A percentile compares a stretch with the other conserved stretches of the same genome.
Evolutionary conservation across 306 rosid genomes (phyloP).

Genomic region (Arachis stenosperma): DNA sequence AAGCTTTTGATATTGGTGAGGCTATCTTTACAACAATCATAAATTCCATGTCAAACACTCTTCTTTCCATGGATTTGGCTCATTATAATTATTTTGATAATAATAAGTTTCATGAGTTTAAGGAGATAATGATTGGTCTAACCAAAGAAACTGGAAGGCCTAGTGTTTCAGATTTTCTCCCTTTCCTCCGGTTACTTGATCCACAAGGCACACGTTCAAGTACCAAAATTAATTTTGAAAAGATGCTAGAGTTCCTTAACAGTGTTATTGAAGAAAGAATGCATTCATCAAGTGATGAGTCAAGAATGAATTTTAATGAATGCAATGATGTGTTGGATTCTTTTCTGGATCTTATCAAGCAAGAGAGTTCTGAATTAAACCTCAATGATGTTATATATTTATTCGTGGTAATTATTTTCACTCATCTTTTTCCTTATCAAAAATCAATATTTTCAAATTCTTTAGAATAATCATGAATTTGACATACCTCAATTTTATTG

Average conservation of each 20-base stretch:
- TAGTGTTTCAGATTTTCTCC: constrained; percentile 45
- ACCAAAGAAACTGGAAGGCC: constrained; percentile 42
- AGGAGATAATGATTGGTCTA: constrained; percentile 25
- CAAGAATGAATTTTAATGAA: neutral
- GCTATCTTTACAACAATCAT: constrained; percentile 34
- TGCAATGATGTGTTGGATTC: constrained; percentile 34
- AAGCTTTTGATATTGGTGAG: constrained; percentile 40
- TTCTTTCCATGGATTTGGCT: constrained; percentile 41
- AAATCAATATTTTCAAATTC: too few relatives aligned
- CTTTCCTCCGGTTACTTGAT: constrained; percentile 37
- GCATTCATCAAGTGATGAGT: neutral
- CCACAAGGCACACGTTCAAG: constrained; percentile 35
- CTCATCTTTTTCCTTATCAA: neutral
- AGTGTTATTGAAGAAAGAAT: constrained; percentile 33
- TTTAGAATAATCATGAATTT: too few relatives aligned
- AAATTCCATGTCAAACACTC: constrained; percentile 45
- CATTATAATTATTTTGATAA: neutral
- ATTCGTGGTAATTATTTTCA: constrained; percentile 11
- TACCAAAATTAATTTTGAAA: neutral
- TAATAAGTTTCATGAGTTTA: constrained; percentile 20
- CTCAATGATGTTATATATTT: constrained; percentile 17
- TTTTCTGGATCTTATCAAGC: neutral
- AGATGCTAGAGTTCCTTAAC: constrained; percentile 16
- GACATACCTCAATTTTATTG: too few relatives aligned
- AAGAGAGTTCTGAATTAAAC: constrained; percentile 17